Evolutionary conservation across 768 basidiomycete species (phyloP).

Genomic region (Leccinum disarticulatum): DNA sequence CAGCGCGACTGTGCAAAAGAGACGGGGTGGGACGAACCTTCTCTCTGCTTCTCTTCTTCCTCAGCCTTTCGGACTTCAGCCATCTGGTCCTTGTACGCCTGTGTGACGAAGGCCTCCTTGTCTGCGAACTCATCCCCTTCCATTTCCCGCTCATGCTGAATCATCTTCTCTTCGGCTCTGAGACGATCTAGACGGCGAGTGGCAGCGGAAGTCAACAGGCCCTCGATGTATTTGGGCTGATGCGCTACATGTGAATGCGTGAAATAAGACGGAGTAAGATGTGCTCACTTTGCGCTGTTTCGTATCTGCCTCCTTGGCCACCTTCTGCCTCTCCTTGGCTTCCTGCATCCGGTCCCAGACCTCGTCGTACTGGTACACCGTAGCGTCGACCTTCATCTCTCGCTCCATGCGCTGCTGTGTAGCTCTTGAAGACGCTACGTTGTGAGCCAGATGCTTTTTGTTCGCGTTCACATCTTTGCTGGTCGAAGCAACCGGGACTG

Average conservation of each 20-base stretch:
- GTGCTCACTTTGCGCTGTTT: slow-evolving; percentile 72
- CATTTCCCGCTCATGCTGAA: slow-evolving; percentile 85
- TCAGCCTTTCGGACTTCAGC: slow-evolving; percentile 87
- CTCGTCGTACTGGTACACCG: slow-evolving; percentile 94
- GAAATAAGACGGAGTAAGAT: not conserved
- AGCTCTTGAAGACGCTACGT: slow-evolving; percentile 59
- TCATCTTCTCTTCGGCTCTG: slow-evolving; percentile 97
- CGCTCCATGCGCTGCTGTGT: slow-evolving; percentile 72
- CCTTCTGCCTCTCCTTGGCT: slow-evolving; percentile 71
- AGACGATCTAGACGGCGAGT: slow-evolving; percentile 86
- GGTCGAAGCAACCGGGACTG: slow-evolving; percentile 44
- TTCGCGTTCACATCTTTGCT: slow-evolving; percentile 45
- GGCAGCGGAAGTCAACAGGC: slow-evolving; percentile 76
- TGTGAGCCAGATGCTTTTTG: slow-evolving; percentile 58
- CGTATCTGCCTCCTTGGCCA: slow-evolving; percentile 71
- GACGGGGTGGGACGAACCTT: slow-evolving; percentile 57
- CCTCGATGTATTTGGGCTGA: slow-evolving; percentile 92
- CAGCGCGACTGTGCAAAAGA: not conserved
- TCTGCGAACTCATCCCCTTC: slow-evolving; percentile 94
- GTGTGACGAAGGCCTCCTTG: slow-evolving; percentile 97
- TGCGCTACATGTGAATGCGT: slow-evolving; percentile 13
- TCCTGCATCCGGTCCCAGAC: slow-evolving; percentile 96
- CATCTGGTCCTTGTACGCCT: slow-evolving; percentile 96
- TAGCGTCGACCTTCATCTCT: slow-evolving; percentile 75
- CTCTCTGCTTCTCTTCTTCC: slow-evolving; percentile 85